These are phyloP conservation scores for Lentinus brumalis DNA, from an alignment of 768 basidiomycete species.

Conservation along the genomic window DNA sequence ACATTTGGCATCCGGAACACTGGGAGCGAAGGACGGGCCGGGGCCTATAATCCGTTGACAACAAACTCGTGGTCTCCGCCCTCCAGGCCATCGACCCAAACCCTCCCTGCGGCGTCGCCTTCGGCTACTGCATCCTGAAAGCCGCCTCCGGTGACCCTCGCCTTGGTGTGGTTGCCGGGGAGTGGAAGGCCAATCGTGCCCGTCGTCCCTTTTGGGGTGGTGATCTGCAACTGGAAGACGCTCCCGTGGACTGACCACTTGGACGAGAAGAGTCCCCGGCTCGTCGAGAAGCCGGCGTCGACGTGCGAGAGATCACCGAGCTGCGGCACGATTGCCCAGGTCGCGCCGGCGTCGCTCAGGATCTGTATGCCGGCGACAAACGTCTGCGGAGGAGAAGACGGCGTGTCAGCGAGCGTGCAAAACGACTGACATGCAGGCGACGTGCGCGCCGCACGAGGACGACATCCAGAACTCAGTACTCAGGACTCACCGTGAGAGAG, in stretches of 20 bases:
- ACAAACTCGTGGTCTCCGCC: conserved; percentile 15
- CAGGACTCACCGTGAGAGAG: conserved; percentile 10
- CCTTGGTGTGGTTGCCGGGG: conserved; percentile 1
- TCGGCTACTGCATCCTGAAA: background rate
- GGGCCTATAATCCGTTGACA: background rate
- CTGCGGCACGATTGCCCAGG: conserved; percentile 16
- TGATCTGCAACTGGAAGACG: conserved; percentile 11
- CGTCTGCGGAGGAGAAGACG: conserved; percentile 1
- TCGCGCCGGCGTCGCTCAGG: conserved; percentile 15
- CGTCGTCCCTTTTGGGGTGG: conserved; percentile 8
- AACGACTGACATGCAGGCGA: background rate
- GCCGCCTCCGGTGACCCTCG: background rate
- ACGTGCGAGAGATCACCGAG: conserved; percentile 11
- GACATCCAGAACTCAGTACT: background rate
- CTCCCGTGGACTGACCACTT: conserved; percentile 2
- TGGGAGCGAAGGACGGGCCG: background rate
- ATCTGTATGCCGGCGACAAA: conserved; percentile 18
- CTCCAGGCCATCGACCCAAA: conserved; percentile 4
- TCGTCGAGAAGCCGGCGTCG: conserved; percentile 17
- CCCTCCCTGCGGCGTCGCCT: conserved; percentile 9
- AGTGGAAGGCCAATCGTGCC: conserved; percentile 14
- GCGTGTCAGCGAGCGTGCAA: background rate
- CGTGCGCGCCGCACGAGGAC: background rate
- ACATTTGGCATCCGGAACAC: no score
- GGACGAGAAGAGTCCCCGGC: conserved; percentile 14